Conservation (phyloP, 768 basidiomycete species). For the Fomitopsis pulvina region DNA sequence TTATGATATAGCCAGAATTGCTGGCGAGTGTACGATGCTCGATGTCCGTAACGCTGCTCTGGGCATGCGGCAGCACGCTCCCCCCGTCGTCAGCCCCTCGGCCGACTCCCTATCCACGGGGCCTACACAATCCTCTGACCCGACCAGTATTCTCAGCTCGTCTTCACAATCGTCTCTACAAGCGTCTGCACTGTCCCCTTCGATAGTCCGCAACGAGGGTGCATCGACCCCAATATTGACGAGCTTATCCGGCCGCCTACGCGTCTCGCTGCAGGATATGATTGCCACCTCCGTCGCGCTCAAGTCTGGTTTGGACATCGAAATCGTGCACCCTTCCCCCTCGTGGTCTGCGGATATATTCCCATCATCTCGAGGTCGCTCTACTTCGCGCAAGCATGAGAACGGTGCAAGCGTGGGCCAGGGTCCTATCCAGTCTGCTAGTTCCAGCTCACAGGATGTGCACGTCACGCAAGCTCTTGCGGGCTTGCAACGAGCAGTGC, state of each 20-base stretch:
- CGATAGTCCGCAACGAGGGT: not conserved
- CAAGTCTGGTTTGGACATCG: slow-evolving; percentile 62
- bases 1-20: slow-evolving; percentile 54
- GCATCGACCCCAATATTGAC: not conserved
- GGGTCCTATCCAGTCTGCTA: too few species aligned
- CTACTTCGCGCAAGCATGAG: slow-evolving; percentile 19
- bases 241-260: slow-evolving; percentile 7
- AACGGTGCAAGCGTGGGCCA: not conserved
- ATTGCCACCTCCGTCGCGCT: slow-evolving; percentile 64
- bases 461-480: slow-evolving; percentile 63
- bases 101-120: not conserved
- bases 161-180: not conserved
- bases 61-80: slow-evolving; percentile 32
- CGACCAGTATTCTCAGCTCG: not conserved
- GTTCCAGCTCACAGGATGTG: slow-evolving; percentile 27
- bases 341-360: slow-evolving; percentile 49
- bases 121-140: not conserved
- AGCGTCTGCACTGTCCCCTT: not conserved
- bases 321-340: slow-evolving; percentile 43
- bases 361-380: slow-evolving; percentile 18
- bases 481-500: slow-evolving; percentile 65
- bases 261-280: slow-evolving; percentile 69
- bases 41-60: slow-evolving; percentile 51
- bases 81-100: not conserved
- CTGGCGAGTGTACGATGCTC: slow-evolving; percentile 64